Evolutionary conservation across 768 basidiomycete species (phyloP).

Genomic region (Daedaleopsis sinensis): DNA sequence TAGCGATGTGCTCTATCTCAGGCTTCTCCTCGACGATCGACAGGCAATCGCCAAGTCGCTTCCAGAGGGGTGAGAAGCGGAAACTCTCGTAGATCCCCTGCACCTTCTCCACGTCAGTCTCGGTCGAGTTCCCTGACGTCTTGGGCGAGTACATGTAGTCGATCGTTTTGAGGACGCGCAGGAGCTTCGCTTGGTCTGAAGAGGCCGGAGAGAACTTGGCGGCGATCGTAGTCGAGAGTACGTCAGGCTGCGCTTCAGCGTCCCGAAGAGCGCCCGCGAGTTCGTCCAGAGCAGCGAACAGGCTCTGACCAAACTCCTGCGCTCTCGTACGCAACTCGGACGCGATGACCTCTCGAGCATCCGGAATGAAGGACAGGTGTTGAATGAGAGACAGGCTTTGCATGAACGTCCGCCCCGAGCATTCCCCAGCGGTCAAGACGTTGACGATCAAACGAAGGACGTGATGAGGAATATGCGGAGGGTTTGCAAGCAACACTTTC

Average conservation of each 20-base stretch:
- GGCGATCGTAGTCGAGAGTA: constrained; percentile 68
- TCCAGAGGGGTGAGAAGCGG: constrained; percentile 88
- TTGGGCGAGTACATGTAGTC: constrained; percentile 92
- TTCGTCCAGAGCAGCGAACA: constrained; percentile 78
- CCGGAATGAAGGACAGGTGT: constrained; percentile 86
- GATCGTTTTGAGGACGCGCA: constrained; percentile 94
- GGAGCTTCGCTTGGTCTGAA: constrained; percentile 93
- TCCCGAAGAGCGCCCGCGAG: constrained; percentile 65
- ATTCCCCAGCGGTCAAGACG: constrained; percentile 96
- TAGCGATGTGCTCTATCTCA: constrained; percentile 86
- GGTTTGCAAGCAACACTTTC: constrained; percentile 60
- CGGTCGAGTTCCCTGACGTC: constrained; percentile 42
- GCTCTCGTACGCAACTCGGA: constrained; percentile 86
- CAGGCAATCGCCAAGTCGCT: constrained; percentile 86
- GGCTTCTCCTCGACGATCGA: constrained; percentile 78
- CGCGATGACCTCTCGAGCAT: constrained; percentile 86
- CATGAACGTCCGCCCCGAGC: constrained; percentile 94
- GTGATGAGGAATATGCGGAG: constrained; percentile 83
- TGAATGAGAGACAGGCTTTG: constrained; percentile 91
- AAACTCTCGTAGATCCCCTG: constrained; percentile 90
- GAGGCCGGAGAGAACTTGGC: constrained; percentile 93
- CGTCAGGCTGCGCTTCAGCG: constrained; percentile 47
- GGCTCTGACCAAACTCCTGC: constrained; percentile 80
- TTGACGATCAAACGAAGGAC: constrained; percentile 94
- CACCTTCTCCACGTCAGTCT: constrained; percentile 76